Percentiles rank a stretch among this genome's conserved stretches.
phyloP scores from a whole-genome alignment of 2,329 filamentous ascomycete species.

The Mycocentrospora acerina region DNA sequence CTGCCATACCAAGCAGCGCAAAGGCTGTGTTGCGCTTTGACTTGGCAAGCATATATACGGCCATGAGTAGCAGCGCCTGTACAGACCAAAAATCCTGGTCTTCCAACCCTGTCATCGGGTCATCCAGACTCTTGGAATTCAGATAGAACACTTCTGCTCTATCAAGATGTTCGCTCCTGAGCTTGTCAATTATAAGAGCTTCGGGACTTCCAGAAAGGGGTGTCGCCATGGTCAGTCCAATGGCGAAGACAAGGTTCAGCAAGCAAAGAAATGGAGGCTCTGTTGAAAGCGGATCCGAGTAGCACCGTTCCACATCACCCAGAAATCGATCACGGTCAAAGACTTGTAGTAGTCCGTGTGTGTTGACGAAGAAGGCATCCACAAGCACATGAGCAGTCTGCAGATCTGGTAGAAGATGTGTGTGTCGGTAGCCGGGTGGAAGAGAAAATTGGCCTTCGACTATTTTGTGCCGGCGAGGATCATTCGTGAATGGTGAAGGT shows the following conservation, averaged over 20 bases:
- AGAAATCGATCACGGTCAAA: constrained; percentile 57
- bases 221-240: constrained; percentile 61
- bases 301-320: constrained; percentile 54
- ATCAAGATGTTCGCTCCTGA: constrained; percentile 52
- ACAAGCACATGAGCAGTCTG: constrained; percentile 57
- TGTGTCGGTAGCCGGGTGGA: constrained; percentile 49
- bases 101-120: constrained; percentile 56
- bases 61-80: constrained; percentile 64
- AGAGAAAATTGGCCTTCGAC: constrained; percentile 57
- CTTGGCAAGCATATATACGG: constrained; percentile 63
- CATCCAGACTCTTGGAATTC: constrained; percentile 57
- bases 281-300: constrained; percentile 54
- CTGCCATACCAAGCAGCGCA: constrained; percentile 62
- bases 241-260: constrained; percentile 63
- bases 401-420: constrained; percentile 58
- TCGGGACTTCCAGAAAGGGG: constrained; percentile 54
- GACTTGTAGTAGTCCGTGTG: constrained; percentile 61
- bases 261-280: constrained; percentile 59
- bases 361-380: constrained; percentile 64
- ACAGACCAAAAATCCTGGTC: constrained; percentile 66
- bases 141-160: constrained; percentile 65
- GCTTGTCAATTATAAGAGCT: constrained; percentile 53
- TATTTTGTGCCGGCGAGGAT: constrained; percentile 59
- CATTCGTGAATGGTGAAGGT: constrained; percentile 58
- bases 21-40: constrained; percentile 66